Base-by-base conservation (phyloP, 768 basidiomycete genomes). In the Fomitopsis pulvina region DNA sequence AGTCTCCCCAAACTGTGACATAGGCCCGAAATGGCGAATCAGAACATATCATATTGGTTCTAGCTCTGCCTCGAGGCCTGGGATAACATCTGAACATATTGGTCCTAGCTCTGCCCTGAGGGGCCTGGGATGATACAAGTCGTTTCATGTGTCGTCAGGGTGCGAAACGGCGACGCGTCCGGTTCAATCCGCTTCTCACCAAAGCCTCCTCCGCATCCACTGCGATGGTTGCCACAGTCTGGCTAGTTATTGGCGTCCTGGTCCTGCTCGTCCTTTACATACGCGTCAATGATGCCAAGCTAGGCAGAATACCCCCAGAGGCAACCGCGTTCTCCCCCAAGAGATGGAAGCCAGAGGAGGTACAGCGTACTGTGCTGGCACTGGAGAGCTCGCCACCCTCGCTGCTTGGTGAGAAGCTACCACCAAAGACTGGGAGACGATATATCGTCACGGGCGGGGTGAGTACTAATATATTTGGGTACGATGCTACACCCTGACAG, bases 371-470 rank as follows among this genome's bases (percentile, higher is more conserved):
- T 2, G 74, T 76, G 1, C 63, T 66, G 10, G 61, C 56, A 3
- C 58, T 63, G 7, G 49, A 54, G 1, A 32, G 43, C 21, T 22
- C 46, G 8, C 69, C 72, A 1, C 25, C 55, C 47, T 55, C 54
- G 57, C 72, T 47, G 58, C 66, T 27, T 54, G 68, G 48, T 6
- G 69, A 74, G 39, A 70, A 80, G 49, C 63, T 87, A 24, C 83
- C 84, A 4, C 79, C 79, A 2, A 81, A 71, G 63, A 90, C 87
- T 0, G 85, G 85, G 18, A 73, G 87, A 48, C 72, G 80, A 43
- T 89, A 90, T 61, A 86, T 89, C 51, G 73, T 90, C 3, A 75
- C 85, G 30, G 87, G 87, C 48, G 87, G 87, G 57, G 85, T 85
- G 60, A 53, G 78, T 75, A 34, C 6, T n/a, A 25, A 11, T 2